phyloP scores from a whole-genome alignment of 1,139 yeast species.

The Diutina sp. region DNA sequence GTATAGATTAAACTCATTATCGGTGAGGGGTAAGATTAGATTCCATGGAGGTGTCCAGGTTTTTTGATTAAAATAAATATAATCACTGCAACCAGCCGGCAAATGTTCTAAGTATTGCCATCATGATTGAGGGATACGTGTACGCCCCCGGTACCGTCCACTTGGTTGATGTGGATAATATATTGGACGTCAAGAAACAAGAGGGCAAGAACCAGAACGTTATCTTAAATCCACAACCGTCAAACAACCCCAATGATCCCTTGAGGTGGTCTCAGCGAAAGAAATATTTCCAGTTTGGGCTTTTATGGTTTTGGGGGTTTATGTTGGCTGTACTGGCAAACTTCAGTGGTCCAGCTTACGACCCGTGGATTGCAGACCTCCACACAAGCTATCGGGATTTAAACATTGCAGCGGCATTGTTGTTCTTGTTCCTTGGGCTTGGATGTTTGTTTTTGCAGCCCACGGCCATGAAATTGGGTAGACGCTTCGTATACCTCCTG shows the following conservation, averaged over 20 bases:
- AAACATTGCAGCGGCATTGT: slow-evolving; percentile 19
- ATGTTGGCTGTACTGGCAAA: slow-evolving; percentile 27
- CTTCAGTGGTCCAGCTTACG: slow-evolving; percentile 30
- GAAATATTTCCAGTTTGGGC: slow-evolving; percentile 19
- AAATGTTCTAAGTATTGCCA: neutral
- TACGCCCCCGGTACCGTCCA: slow-evolving; percentile 50
- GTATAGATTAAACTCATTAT: neutral
- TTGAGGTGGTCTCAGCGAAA: slow-evolving; percentile 22
- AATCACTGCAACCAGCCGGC: neutral
- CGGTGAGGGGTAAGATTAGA: neutral
- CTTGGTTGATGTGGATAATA: slow-evolving; percentile 35
- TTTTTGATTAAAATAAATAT: neutral
- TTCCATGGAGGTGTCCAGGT: neutral
- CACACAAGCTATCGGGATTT: slow-evolving; percentile 15
- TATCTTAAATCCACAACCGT: slow-evolving; percentile 27
- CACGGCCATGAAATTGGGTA: slow-evolving; percentile 27
- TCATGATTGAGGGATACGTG: slow-evolving; percentile 3
- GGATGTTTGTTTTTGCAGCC: slow-evolving; percentile 29
- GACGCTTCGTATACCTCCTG: slow-evolving; percentile 22
- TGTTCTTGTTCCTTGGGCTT: slow-evolving; percentile 23
- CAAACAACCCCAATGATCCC: slow-evolving; percentile 34
- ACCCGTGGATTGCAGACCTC: slow-evolving; percentile 19
- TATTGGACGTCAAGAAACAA: slow-evolving; percentile 19
- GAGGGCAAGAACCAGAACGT: slow-evolving; percentile 11
- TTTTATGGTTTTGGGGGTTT: slow-evolving; percentile 24